Evolutionary conservation across 441 rosid species (phyloP), one percentile per base, ranked within the genome.

Genomic region (Manihot esculenta): DNA sequence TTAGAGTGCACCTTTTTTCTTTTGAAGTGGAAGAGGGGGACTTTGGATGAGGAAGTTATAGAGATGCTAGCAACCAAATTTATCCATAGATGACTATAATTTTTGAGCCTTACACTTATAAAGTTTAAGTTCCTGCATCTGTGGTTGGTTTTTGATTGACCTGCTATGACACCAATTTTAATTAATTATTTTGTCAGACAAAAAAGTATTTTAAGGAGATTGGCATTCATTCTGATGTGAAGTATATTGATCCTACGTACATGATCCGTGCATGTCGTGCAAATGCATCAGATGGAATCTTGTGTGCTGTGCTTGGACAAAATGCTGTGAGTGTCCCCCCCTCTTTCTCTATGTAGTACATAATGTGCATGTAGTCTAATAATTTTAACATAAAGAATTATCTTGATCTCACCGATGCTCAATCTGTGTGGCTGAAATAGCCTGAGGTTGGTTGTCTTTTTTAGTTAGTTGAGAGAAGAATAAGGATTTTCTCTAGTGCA

Each of bases 181-280:
- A 57, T 44, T 41, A 23, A 59, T 26, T 35, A 20, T 70, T 65
- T 0, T 70, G 59, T 51, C 83, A 92, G 99, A 88, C 82, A 2
- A 94, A 92, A 76, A 90, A 87, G 66, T 87, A 79, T 72, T 94
- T 92, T 8, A 90, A 78, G 86, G 96, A 84, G 76, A 81, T 76
- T 70, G 88, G 89, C 38, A 66, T 86, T 45, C 89, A 97, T 54
- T 83, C 84, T 41, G 96, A 95, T 80, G 96, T 91, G 57, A 95
- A 95, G 82, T 95, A 90, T 76, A 95, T 95, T 66, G 99, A 95
- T 84, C 99, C 99, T 64, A 95, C 98, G 53, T 95, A 95, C 80
- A 95, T 95, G 99, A 92, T 95, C 76, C 97, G 97, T 0, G 97
- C 98, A 10, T 84, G 86, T 72, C 96, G 99, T 64, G 98, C 99